Conservation (phyloP, 352 stramenopile species). For the Pythium phragmiticola region DNA sequence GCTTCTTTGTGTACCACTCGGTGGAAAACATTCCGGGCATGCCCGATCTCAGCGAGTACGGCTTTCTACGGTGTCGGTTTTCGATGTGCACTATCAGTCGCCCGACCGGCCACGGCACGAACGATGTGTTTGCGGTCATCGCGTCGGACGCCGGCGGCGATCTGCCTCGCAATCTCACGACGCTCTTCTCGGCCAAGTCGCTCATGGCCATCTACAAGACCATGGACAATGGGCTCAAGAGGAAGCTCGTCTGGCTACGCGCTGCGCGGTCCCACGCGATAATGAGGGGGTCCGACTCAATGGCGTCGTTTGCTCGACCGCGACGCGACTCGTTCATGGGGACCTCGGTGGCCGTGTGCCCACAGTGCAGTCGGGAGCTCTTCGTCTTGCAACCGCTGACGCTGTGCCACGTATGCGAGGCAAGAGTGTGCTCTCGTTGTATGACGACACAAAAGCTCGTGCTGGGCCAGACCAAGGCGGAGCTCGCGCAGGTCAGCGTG, state of each 20-base stretch:
- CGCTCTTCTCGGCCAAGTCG: background rate
- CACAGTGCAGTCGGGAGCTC: background rate
- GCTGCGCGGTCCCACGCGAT: no score
- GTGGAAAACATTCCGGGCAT: slow-evolving; percentile 29
- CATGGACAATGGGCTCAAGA: no score
- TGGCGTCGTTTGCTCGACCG: no score
- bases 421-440: background rate
- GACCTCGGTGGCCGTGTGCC: background rate
- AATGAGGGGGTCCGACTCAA: no score
- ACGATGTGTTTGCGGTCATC: background rate
- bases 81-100: slow-evolving; percentile 30
- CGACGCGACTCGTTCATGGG: background rate
- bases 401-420: background rate
- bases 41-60: slow-evolving; percentile 30
- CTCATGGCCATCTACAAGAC: no score
- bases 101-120: background rate
- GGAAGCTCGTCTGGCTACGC: no score
- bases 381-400: background rate
- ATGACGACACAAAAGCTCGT: slow-evolving; percentile 10
- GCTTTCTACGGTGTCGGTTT: slow-evolving; percentile 49
- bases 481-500: background rate
- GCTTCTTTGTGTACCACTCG: slow-evolving; percentile 39
- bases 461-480: background rate
- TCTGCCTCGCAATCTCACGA: background rate
- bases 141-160: background rate